phyloP scores from a whole-genome alignment of 2,329 filamentous ascomycete species.

The Cordyceps militaris region DNA sequence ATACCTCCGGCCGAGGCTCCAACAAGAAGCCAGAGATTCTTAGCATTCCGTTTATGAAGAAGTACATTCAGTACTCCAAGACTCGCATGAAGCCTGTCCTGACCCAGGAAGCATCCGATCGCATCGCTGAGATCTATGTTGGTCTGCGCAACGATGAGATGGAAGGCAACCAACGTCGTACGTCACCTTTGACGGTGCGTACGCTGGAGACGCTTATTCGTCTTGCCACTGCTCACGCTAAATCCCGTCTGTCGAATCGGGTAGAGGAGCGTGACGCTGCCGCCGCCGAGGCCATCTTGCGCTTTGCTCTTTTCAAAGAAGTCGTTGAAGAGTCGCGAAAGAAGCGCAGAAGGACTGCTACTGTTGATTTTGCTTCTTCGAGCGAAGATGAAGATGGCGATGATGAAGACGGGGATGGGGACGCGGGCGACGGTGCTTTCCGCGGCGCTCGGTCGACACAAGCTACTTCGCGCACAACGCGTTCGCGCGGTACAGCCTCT shows the following conservation, averaged over 20 bases:
- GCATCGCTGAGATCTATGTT: slow-evolving; percentile 86
- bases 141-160: slow-evolving; percentile 92
- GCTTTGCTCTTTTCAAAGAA: slow-evolving; percentile 97
- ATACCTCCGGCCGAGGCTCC: slow-evolving; percentile 65
- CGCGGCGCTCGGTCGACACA: slow-evolving; percentile 30
- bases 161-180: slow-evolving; percentile 86
- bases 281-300: slow-evolving; percentile 79
- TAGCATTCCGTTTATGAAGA: slow-evolving; percentile 97
- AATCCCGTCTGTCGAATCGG: slow-evolving; percentile 76
- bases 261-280: slow-evolving; percentile 86
- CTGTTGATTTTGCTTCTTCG: slow-evolving; percentile 50
- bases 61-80: slow-evolving; percentile 98
- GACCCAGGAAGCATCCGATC: slow-evolving; percentile 84
- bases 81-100: slow-evolving; percentile 81
- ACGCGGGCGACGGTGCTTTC: slow-evolving; percentile 49
- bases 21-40: slow-evolving; percentile 78
- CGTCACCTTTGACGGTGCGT: slow-evolving; percentile 91
- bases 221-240: slow-evolving; percentile 92
- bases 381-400: slow-evolving; percentile 53
- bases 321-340: slow-evolving; percentile 76
- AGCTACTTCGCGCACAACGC: slow-evolving; percentile 24
- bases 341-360: slow-evolving; percentile 67
- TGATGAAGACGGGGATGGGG: slow-evolving; percentile 52
- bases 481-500: slow-evolving; percentile 21
- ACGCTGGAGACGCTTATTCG: slow-evolving; percentile 97